phyloP scores from a whole-genome alignment of 179 eudicot genomes.

The Vitellaria paradoxa region DNA sequence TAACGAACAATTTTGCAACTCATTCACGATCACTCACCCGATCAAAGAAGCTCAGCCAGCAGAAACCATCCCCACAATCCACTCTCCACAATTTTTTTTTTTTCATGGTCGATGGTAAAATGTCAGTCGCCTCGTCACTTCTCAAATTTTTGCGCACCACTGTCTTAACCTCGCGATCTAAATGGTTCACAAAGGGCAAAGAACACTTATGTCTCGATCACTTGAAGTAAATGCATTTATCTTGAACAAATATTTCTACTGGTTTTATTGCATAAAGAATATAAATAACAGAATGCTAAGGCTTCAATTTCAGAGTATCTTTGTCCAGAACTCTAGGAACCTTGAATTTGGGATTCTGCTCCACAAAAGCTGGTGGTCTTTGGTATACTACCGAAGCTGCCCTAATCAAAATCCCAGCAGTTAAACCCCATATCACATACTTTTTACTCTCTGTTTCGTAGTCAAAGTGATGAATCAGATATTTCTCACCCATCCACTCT shows the following conservation, averaged over 20 bases:
- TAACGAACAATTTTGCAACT: background rate
- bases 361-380: slow-evolving; percentile 69
- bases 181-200: background rate
- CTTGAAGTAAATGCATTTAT: background rate
- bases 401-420: slow-evolving; percentile 87
- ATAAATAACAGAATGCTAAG: slow-evolving; percentile 15
- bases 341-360: slow-evolving; percentile 73
- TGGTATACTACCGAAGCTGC: slow-evolving; percentile 91
- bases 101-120: background rate
- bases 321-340: slow-evolving; percentile 39
- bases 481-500: slow-evolving; percentile 89
- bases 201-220: background rate
- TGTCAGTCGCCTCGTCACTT: background rate
- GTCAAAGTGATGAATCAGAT: slow-evolving; percentile 77
- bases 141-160: background rate
- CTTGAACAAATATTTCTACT: slow-evolving; percentile 5
- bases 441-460: slow-evolving; percentile 55
- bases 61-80: background rate
- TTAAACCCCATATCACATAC: slow-evolving; percentile 87
- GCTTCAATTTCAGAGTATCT: slow-evolving; percentile 39
- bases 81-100: background rate
- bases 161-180: background rate
- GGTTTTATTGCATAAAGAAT: background rate
- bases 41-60: background rate
- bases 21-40: background rate